phyloP scores from a whole-genome alignment of 2,329 filamentous ascomycete genomes.

The Harringtonia lauricola region DNA sequence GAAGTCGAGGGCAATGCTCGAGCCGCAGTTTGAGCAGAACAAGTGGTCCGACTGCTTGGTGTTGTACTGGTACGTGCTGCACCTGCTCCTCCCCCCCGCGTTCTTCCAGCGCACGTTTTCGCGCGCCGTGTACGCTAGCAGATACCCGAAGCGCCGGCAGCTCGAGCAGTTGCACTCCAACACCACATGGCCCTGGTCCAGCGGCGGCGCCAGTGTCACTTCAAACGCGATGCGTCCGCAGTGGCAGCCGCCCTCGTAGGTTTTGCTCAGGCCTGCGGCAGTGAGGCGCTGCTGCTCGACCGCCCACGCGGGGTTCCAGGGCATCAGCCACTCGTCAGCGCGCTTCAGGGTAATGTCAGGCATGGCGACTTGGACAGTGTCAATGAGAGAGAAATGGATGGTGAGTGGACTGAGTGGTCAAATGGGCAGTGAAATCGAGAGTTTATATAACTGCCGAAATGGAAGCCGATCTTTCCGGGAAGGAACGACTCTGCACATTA shows the following conservation, averaged over 20 bases:
- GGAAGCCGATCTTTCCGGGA: no score
- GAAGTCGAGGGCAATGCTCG: constrained; percentile 36
- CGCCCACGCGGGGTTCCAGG: background rate
- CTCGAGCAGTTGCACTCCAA: constrained; percentile 43
- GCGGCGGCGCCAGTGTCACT: constrained; percentile 34
- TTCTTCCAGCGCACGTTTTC: constrained; percentile 28
- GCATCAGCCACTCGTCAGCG: background rate
- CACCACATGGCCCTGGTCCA: constrained; percentile 29
- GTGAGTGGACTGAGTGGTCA: background rate
- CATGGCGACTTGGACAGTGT: no score
- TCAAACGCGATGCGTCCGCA: constrained; percentile 39
- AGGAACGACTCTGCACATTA: background rate
- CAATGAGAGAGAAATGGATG: background rate
- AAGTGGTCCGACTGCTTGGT: constrained; percentile 34
- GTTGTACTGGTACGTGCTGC: constrained; percentile 32
- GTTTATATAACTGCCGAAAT: no score
- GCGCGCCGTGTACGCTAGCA: constrained; percentile 33
- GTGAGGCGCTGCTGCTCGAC: background rate
- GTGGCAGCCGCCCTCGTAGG: constrained; percentile 40
- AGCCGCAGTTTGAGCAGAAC: constrained; percentile 35
- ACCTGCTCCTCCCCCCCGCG: constrained; percentile 20
- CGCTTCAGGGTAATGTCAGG: background rate
- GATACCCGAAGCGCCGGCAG: constrained; percentile 38
- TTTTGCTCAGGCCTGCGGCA: constrained; percentile 9
- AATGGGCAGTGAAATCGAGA: background rate